Evolutionary conservation across 495 filamentous ascomycete species (phyloP).

Genomic region (Daldinia decipiens): DNA sequence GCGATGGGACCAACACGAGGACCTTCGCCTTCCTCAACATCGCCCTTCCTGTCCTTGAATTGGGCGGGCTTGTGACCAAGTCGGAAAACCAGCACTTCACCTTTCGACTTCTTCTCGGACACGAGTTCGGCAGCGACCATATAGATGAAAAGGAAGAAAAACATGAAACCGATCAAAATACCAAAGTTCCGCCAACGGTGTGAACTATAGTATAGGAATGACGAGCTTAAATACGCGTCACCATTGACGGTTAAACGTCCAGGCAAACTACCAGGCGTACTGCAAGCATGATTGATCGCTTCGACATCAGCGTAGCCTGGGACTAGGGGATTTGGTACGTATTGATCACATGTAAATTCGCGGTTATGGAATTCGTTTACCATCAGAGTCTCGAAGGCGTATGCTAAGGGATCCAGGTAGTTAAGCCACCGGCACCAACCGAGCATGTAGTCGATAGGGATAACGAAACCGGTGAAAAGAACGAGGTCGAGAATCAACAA

Average conservation of each 20-base stretch:
- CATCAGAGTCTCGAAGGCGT: conserved; percentile 88
- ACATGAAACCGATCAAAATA: conserved; percentile 78
- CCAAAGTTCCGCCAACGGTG: conserved; percentile 86
- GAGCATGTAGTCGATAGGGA: conserved; percentile 81
- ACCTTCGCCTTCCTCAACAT: conserved; percentile 64
- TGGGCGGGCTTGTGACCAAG: conserved; percentile 73
- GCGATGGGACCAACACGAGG: conserved; percentile 50
- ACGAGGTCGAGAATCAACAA: conserved; percentile 83
- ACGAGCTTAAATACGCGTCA: conserved; percentile 71
- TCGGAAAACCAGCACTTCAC: conserved; percentile 88
- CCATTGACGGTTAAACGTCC: conserved; percentile 67
- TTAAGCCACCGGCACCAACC: conserved; percentile 89
- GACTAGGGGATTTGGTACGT: conserved; percentile 63
- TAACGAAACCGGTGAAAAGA: conserved; percentile 91
- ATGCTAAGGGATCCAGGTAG: conserved; percentile 85
- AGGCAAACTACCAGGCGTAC: conserved; percentile 67
- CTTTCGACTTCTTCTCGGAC: conserved; percentile 81
- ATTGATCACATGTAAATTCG: conserved; percentile 69
- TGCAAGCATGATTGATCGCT: conserved; percentile 64
- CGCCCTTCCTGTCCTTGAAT: conserved; percentile 64
- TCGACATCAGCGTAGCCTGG: conserved; percentile 59
- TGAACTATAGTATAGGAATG: conserved; percentile 67
- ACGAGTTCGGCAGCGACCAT: conserved; percentile 79
- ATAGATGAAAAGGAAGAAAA: conserved; percentile 72
- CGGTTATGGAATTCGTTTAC: conserved; percentile 85